Base-by-base conservation (phyloP, 345 rosid species). In the Dipteronia sinensis region DNA sequence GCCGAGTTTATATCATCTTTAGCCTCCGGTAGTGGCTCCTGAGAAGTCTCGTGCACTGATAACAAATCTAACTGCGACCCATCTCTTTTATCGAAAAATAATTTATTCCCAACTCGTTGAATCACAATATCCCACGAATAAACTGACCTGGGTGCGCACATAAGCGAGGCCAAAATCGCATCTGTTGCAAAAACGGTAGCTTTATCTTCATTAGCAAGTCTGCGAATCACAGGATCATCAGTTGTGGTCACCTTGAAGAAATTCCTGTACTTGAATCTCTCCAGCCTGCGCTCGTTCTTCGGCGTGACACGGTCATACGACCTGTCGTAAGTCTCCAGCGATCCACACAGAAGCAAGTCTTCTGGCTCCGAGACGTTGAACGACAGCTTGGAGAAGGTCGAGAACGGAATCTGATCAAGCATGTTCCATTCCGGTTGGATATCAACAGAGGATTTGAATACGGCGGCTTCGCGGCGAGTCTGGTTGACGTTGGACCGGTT, bases 361-460 rank as follows among this genome's bases (percentile, higher is more conserved):
- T 97, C 98, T 0, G 99, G 98, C 42, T 97, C 99, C 0, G 92
- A 80, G 1, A 88, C 98, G 0, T 93, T 49, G 75, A 90, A 94
- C 0, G 98, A 91, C 2, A 96, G 88, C 83, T 96, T 94, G 3
- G 97, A 87, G 87, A 96, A 94, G 7, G 92, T 88, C 0, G 98
- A 87, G 76, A 96, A 96, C 0, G 99, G 99, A 25, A 96, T 96
- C 91, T 94, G 98, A 51, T 96, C 98, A 2, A 92, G 92, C 99
- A 96, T 94, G 76, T 94, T 92, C 99, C 99, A 96, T 58, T 96
- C 99, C 0, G 99, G 98, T 68, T 96, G 98, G 49, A 96, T 96
- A 72, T 94, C 99, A 61, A 96, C 98, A 0, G 98, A 94, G 0
- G 97, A 94, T 65, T 93, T 96, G 61, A 90, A 93, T 1, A 85